These are phyloP conservation scores for Trichosporon faecale DNA, from an alignment of 1,284 basidiomycete species.

Conservation along the genomic window DNA sequence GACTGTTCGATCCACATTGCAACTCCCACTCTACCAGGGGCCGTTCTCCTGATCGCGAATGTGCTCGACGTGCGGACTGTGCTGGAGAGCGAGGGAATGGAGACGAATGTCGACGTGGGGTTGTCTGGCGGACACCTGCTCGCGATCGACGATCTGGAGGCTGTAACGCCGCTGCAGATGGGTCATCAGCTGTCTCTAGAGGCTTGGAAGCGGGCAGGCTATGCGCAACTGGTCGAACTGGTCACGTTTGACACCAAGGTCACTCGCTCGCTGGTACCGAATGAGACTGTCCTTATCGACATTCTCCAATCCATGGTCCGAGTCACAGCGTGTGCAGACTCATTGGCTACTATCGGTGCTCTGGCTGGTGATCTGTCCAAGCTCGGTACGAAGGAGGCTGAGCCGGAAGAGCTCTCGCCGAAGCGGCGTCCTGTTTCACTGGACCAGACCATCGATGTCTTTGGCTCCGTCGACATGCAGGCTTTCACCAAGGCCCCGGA, in stretches of 20 bases:
- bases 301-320: conserved; percentile 32
- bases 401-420: neutral
- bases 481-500: conserved; percentile 72
- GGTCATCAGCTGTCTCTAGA: conserved; percentile 38
- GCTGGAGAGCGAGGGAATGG: conserved; percentile 64
- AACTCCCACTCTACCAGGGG: conserved; percentile 63
- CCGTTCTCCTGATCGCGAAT: conserved; percentile 64
- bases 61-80: conserved; percentile 67
- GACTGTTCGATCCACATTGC: conserved; percentile 66
- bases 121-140: conserved; percentile 58
- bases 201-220: conserved; percentile 63
- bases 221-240: conserved; percentile 66
- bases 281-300: conserved; percentile 33
- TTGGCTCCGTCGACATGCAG: conserved; percentile 77
- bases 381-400: conserved; percentile 26
- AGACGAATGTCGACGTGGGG: conserved; percentile 58
- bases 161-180: conserved; percentile 31
- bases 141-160: conserved; percentile 62
- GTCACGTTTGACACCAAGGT: conserved; percentile 56
- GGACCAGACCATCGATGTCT: conserved; percentile 42
- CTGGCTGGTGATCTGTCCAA: conserved; percentile 45
- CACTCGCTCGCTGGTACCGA: conserved; percentile 29
- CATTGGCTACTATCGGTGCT: conserved; percentile 42
- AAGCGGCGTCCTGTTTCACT: conserved; percentile 21
- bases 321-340: conserved; percentile 53